Evolutionary conservation across 768 basidiomycete species (phyloP).

Genomic region (Rhodotorula sphaerocarpa): DNA sequence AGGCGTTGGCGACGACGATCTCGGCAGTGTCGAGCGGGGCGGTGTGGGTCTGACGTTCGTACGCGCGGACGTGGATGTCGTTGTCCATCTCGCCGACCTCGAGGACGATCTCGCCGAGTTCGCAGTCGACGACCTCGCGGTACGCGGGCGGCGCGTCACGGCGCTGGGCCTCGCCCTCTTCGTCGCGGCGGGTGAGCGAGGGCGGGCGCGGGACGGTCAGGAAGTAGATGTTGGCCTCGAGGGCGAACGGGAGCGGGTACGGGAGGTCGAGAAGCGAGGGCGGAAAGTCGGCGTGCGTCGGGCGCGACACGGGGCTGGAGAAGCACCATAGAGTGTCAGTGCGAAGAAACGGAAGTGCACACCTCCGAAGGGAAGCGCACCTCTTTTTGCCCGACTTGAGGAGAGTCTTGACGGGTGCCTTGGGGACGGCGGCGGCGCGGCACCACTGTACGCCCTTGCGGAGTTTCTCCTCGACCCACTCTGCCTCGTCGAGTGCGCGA

Average conservation of each 20-base stretch:
- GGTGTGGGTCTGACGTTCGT: background rate
- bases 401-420: constrained; percentile 8
- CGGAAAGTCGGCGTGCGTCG: constrained; percentile 1
- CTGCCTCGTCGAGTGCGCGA: constrained; percentile 10
- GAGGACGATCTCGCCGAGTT: background rate
- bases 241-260: constrained; percentile 15
- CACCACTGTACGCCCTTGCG: constrained; percentile 15
- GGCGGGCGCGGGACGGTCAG: constrained; percentile 6
- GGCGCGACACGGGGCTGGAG: background rate
- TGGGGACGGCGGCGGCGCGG: background rate
- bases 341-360: too few relatives aligned
- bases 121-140: background rate
- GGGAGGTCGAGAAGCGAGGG: constrained; percentile 20
- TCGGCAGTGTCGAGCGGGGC: too few relatives aligned
- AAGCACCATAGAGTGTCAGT: background rate
- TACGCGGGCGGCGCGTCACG: background rate
- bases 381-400: constrained; percentile 3
- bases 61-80: background rate
- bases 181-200: background rate
- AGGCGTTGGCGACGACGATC: constrained; percentile 4
- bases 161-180: background rate
- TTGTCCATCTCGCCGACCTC: background rate
- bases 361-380: too few relatives aligned
- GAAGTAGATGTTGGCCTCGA: constrained; percentile 10
- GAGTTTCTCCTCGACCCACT: constrained; percentile 21